Evolutionary conservation across 2,329 filamentous ascomycete genomes (phyloP).

Genomic region (Colletotrichum siamense): DNA sequence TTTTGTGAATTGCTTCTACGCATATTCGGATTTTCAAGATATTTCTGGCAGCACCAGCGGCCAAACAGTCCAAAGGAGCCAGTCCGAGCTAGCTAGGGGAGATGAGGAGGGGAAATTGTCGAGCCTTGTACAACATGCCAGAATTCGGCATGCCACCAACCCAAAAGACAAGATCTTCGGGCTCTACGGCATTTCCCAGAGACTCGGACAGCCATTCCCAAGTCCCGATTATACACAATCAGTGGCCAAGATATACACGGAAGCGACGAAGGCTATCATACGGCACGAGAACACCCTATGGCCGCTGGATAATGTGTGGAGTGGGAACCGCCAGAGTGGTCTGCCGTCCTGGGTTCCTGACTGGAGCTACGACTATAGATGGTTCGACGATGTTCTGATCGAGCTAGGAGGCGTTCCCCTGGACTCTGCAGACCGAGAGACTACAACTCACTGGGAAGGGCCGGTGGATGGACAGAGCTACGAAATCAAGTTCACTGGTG

Average conservation of each 20-base stretch:
- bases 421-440: not conserved
- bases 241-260: not conserved
- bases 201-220: not conserved
- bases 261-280: not conserved
- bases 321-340: not conserved
- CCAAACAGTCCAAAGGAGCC: not conserved
- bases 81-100: not conserved
- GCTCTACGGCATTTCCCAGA: not conserved
- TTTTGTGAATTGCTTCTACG: not conserved
- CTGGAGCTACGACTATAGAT: not conserved
- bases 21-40: not conserved
- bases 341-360: not conserved
- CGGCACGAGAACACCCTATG: not conserved
- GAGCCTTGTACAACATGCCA: not conserved
- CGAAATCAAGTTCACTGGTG: not conserved
- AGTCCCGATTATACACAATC: not conserved
- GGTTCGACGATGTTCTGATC: not conserved
- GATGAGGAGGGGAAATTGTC: not conserved
- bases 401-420: not conserved
- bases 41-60: not conserved
- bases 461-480: rapidly evolving
- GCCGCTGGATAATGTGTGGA: not conserved
- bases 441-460: not conserved
- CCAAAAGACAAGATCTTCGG: not conserved
- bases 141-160: not conserved